A percentile compares a stretch with the other conserved stretches of the same genome.
phyloP scores from a whole-genome alignment of 2,329 filamentous ascomycete genomes.

The Colletotrichum australisinense region DNA sequence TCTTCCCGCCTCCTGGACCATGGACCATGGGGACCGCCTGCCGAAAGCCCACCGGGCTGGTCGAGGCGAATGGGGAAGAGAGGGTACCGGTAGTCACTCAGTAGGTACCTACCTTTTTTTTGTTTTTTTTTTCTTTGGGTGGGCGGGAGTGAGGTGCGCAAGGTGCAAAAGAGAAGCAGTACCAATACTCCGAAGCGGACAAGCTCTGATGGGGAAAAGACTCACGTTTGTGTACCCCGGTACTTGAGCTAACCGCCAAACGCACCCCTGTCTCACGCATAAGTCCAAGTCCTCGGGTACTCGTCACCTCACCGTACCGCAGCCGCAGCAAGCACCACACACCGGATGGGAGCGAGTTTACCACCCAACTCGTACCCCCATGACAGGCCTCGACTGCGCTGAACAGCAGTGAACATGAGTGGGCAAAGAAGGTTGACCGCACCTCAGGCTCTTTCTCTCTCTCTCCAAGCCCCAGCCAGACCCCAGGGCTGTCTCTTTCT shows the following conservation, averaged over 20 bases:
- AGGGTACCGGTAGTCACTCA: background rate
- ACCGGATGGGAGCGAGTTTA: background rate
- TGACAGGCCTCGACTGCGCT: slow-evolving; percentile 8
- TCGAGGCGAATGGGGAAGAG: slow-evolving; percentile 2
- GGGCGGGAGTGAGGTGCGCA: background rate
- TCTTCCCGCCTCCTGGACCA: slow-evolving; percentile 15
- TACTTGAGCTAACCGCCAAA: background rate
- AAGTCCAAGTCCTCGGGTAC: background rate
- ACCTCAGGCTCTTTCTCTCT: background rate
- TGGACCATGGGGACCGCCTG: slow-evolving; percentile 10
- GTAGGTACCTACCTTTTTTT: background rate
- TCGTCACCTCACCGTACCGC: background rate
- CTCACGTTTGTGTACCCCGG: background rate
- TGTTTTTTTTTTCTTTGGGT: background rate
- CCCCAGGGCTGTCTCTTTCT: slow-evolving; percentile 27
- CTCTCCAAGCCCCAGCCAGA: background rate
- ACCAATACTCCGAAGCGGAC: background rate
- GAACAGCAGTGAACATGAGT: background rate
- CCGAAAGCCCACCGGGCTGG: background rate
- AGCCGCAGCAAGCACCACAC: slow-evolving; percentile 13
- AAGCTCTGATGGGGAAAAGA: background rate
- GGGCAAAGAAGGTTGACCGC: background rate
- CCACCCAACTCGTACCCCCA: background rate
- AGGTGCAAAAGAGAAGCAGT: background rate
- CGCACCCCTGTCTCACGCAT: background rate